Evolutionary conservation across 2,329 filamentous ascomycete species (phyloP).

Genomic region (Fusarium pininemorale): DNA sequence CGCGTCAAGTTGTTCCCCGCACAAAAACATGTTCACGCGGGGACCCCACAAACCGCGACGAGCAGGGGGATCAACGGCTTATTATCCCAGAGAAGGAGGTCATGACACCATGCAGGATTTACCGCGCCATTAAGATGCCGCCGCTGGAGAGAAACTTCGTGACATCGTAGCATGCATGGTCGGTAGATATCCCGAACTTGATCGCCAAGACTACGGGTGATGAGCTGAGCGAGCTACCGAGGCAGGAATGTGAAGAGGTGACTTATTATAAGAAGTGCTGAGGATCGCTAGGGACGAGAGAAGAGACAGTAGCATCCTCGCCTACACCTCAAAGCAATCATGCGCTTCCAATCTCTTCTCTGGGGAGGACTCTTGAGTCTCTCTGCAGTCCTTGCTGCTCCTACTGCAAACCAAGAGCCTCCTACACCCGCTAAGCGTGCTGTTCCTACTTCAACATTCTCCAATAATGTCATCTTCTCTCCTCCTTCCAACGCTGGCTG

Average conservation of each 20-base stretch:
- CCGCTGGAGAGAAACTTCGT: neutral
- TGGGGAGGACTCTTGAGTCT: constrained; percentile 31
- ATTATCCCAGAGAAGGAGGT: constrained; percentile 4
- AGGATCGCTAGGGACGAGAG: neutral
- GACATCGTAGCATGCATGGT: neutral
- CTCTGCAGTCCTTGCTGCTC: constrained; percentile 35
- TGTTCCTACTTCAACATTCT: constrained; percentile 31
- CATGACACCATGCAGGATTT: constrained; percentile 3
- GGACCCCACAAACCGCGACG: constrained; percentile 16
- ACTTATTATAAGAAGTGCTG: neutral
- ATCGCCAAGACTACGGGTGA: neutral
- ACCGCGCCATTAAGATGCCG: constrained; percentile 16
- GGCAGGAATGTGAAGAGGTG: neutral
- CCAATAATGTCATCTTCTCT: constrained; percentile 51
- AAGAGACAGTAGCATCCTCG: neutral
- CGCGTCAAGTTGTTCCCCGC: constrained; percentile 3
- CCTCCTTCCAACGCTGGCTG: constrained; percentile 49
- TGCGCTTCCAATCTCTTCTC: constrained; percentile 24
- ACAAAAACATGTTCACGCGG: constrained; percentile 7
- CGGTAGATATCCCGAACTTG: constrained; percentile 17
- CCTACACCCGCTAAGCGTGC: constrained; percentile 18
- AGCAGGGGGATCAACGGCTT: neutral
- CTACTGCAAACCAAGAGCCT: constrained; percentile 12
- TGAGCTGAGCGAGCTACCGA: neutral
- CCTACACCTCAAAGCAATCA: neutral